Evolutionary conservation across 2,329 filamentous ascomycete genomes (phyloP).

Genomic region (Calonectria pteridis): DNA sequence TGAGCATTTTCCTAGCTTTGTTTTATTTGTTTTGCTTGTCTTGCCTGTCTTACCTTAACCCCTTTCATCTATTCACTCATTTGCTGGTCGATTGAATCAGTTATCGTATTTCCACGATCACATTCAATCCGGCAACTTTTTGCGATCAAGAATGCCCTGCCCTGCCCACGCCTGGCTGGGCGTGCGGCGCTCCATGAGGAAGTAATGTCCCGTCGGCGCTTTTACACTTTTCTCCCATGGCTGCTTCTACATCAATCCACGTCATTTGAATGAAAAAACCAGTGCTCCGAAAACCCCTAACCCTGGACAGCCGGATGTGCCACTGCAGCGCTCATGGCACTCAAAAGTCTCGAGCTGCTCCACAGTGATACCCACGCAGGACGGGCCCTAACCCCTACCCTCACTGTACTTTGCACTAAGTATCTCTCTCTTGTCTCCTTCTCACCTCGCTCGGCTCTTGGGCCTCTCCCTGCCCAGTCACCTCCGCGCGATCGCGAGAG

Average conservation of each 20-base stretch:
- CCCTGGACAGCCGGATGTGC: slow-evolving; percentile 15
- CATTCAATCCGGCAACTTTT: neutral
- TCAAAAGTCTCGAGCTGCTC: slow-evolving; percentile 17
- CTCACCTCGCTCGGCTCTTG: neutral
- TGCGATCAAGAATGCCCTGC: neutral
- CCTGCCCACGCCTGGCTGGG: neutral
- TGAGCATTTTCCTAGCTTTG: neutral
- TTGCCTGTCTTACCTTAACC: neutral
- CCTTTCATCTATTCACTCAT: neutral
- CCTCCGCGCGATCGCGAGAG: slow-evolving; percentile 21
- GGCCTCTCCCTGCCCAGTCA: slow-evolving; percentile 8
- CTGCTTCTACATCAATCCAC: neutral
- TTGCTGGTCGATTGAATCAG: neutral
- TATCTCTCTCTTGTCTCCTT: neutral
- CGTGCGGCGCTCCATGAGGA: neutral
- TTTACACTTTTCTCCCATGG: neutral
- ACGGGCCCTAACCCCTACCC: slow-evolving; percentile 8
- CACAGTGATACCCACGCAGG: slow-evolving; percentile 3
- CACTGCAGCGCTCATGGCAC: slow-evolving; percentile 8
- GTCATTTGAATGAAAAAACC: neutral
- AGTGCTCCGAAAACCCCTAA: slow-evolving; percentile 15
- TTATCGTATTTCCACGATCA: neutral
- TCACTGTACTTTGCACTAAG: neutral
- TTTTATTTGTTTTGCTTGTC: too few relatives aligned
- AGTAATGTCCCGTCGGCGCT: slow-evolving; percentile 1